Percentiles rank a stretch among this genome's conserved stretches.
phyloP scores from a whole-genome alignment of 352 stramenopile species.

The Phytopythium litorale region DNA sequence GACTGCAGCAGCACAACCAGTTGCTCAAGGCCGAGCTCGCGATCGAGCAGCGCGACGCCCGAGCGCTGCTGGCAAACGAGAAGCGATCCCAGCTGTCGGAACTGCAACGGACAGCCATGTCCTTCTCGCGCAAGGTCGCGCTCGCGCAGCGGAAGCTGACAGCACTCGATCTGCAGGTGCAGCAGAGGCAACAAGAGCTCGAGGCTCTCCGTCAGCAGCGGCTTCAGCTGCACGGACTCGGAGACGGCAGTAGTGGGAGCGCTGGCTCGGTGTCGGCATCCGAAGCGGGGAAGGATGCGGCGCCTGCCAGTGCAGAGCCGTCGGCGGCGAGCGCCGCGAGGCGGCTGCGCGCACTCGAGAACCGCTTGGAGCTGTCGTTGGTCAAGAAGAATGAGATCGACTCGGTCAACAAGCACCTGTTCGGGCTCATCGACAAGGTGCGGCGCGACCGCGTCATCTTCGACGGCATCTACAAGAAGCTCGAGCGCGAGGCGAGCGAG shows the following conservation, averaged over 20 bases:
- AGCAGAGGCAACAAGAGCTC: conserved; percentile 32
- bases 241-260: conserved; percentile 2
- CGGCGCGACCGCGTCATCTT: conserved; percentile 71
- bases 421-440: conserved; percentile 64
- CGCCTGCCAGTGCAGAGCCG: conserved; percentile 4
- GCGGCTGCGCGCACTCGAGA: conserved; percentile 58
- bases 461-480: conserved; percentile 83
- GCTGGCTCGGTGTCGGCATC: too few relatives aligned
- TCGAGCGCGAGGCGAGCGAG: conserved; percentile 67
- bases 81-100: conserved; percentile 55
- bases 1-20: conserved; percentile 72
- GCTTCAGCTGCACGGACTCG: conserved; percentile 18
- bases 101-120: conserved; percentile 43
- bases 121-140: conserved; percentile 49
- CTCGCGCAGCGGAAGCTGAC: conserved; percentile 33
- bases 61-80: conserved; percentile 42
- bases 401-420: conserved; percentile 76
- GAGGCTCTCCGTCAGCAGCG: conserved; percentile 5
- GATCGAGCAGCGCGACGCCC: conserved; percentile 60
- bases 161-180: conserved; percentile 42
- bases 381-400: conserved; percentile 83
- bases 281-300: neutral
- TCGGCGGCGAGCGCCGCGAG: conserved; percentile 40
- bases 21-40: conserved; percentile 69
- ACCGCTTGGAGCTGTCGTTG: conserved; percentile 67